Evolutionary conservation across 805 yeast species (phyloP).

Genomic region (Candida ascalaphidarum): DNA sequence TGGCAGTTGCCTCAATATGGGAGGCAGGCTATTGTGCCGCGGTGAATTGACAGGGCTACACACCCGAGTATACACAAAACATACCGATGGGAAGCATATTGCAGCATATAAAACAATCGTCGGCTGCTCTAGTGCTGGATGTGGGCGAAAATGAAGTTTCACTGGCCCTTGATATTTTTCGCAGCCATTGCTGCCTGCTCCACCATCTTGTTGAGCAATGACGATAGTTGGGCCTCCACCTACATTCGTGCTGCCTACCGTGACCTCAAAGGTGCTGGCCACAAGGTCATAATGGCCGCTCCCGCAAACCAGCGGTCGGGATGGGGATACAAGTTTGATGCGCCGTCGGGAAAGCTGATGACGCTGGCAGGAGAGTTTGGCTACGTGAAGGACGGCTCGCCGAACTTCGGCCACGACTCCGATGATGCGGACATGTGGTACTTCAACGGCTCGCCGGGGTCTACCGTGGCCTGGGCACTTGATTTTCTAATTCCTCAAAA

Average conservation of each 20-base stretch:
- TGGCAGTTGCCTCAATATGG: too few species aligned
- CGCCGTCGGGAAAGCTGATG: not conserved
- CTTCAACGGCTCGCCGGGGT: slow-evolving; percentile 19
- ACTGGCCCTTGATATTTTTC: too few species aligned
- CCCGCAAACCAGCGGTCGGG: slow-evolving; percentile 13
- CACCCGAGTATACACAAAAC: too few species aligned
- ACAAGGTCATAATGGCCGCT: slow-evolving; percentile 11
- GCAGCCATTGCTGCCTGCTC: slow-evolving; percentile 8
- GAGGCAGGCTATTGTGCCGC: too few species aligned
- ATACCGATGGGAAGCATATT: not conserved
- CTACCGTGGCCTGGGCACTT: slow-evolving; percentile 18
- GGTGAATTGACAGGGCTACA: too few species aligned
- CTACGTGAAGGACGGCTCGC: slow-evolving; percentile 39
- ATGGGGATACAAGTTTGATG: slow-evolving; percentile 2
- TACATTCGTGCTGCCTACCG: slow-evolving; percentile 14
- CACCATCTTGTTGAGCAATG: slow-evolving; percentile 13
- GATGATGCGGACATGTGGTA: slow-evolving; percentile 23
- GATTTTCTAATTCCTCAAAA: slow-evolving; percentile 14
- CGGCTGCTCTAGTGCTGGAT: too few species aligned
- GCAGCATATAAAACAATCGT: too few species aligned
- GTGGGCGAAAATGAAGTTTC: too few species aligned
- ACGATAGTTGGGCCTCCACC: slow-evolving; percentile 12
- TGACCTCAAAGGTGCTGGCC: slow-evolving; percentile 5
- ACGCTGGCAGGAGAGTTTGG: slow-evolving; percentile 14
- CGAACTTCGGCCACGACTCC: slow-evolving; percentile 48